A percentile compares a stretch with the other conserved stretches of the same genome.
These are phyloP conservation scores for Capillidium rhysosporum DNA, from an alignment of 371 early-diverging fungal species.

Conservation along the genomic window DNA sequence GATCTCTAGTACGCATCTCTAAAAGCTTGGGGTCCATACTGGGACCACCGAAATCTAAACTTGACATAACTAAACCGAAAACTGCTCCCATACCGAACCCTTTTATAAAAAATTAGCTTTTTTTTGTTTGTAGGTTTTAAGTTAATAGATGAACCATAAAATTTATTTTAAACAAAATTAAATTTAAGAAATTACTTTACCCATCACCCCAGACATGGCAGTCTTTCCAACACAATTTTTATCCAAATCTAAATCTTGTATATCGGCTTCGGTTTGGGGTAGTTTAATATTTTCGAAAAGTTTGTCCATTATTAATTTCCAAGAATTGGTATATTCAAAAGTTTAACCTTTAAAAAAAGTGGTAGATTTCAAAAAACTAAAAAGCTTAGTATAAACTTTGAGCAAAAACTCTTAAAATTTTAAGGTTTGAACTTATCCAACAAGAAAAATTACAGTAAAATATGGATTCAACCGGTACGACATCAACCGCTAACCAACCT, in stretches of 20 bases:
- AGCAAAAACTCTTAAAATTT: too few relatives aligned
- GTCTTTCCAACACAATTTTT: constrained; percentile 6
- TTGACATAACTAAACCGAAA: constrained; percentile 85
- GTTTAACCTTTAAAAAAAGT: not conserved
- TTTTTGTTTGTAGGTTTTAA: not conserved
- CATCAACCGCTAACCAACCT: too few relatives aligned
- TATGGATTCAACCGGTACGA: too few relatives aligned
- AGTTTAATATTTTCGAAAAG: not conserved
- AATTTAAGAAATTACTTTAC: not conserved
- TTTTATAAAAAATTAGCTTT: constrained; percentile 7
- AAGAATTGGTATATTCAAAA: not conserved
- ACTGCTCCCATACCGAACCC: constrained; percentile 81
- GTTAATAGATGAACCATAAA: not conserved
- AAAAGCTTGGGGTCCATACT: constrained; percentile 25
- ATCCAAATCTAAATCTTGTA: constrained; percentile 5
- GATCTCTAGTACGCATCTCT: constrained; percentile 48
- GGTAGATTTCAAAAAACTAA: not conserved
- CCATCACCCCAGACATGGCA: constrained; percentile 9
- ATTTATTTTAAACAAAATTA: not conserved
- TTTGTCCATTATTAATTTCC: not conserved
- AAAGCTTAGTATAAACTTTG: too few relatives aligned
- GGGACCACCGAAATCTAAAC: constrained; percentile 54
- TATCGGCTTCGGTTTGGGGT: constrained; percentile 3
- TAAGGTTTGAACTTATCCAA: too few relatives aligned
- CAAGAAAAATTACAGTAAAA: too few relatives aligned